Base-by-base conservation (phyloP, 805 yeast genomes). In the Danielia oregonensis region DNA sequence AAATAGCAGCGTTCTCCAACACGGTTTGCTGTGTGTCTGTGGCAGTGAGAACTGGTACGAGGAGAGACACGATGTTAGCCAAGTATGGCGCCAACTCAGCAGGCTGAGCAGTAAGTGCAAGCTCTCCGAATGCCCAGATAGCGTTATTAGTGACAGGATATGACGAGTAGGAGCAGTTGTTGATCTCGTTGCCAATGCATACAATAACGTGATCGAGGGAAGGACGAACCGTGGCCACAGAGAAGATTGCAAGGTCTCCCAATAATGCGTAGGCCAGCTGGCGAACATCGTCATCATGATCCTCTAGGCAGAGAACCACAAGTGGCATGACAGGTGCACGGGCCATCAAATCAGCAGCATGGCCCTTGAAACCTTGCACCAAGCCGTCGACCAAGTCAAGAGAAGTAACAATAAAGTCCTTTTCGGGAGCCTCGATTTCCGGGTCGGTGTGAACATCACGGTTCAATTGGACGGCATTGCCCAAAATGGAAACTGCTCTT, bases 71-170 rank as follows among this genome's bases (percentile, higher is more conserved):
- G 43, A 83, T 58, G 40, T 77, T 78, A 24, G 57, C 61, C 29
- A 81, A 55, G 50, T 73, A 82, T 11, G 78, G 79, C 27, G 61
- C 62, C 42, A 81, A 47, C 25, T 68, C 66, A 1, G 68, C 64
- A 14, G 57, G 57, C 3, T 72, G 55, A 11, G 76, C 51, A 36
- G 85, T 74, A 51, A 88, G 66, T 3, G 86, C 71, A 19, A 93
- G 77, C 56, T 93, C 95, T 28, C 98, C 97, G 10, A 85, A 63
- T 2, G 96, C 77, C 98, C 98, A 93, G 32, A 86, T 79, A 1
- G 97, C 93, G 58, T 93, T 93, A 59, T 85, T 86, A 49, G 81
- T 80, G 2, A 84, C 87, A 0, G 91, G 78, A 40, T 64, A 69
- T 2, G 79, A 65, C 29, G 62, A 64, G 50, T 59, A 69, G 7